phyloP scores from a whole-genome alignment of 1,139 yeast species.

The Hyphopichia buzzinii region DNA sequence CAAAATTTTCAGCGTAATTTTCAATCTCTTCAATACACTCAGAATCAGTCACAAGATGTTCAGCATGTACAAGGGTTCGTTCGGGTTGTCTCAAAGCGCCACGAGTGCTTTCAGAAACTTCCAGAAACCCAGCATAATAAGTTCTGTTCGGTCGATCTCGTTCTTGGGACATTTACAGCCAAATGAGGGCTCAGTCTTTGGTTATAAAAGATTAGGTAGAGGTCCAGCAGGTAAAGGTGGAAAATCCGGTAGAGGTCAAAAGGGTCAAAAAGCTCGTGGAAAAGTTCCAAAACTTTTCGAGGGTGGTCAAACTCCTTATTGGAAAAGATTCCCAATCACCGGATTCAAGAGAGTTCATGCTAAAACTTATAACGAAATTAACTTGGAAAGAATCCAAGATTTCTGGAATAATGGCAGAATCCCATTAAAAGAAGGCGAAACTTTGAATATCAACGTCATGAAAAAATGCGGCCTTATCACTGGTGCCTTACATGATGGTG shows the following conservation, averaged over 20 bases:
- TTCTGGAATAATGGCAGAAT: constrained; percentile 70
- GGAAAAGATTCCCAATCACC: constrained; percentile 82
- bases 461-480: constrained; percentile 69
- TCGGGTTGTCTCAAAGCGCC: background rate
- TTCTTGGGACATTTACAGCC: constrained; percentile 40
- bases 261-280: constrained; percentile 97
- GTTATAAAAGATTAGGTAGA: constrained; percentile 81
- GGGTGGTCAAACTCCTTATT: constrained; percentile 98
- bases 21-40: too few relatives aligned
- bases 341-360: constrained; percentile 72
- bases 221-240: constrained; percentile 96
- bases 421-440: constrained; percentile 60
- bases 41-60: too few relatives aligned
- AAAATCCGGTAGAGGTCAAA: constrained; percentile 96
- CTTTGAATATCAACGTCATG: constrained; percentile 63
- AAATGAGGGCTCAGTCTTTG: constrained; percentile 37
- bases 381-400: constrained; percentile 57
- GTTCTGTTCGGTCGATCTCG: constrained; percentile 18
- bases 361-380: constrained; percentile 49
- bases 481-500: constrained; percentile 75
- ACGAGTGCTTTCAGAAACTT: background rate
- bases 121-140: constrained; percentile 3
- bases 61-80: background rate
- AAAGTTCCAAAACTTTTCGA: constrained; percentile 91
- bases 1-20: too few relatives aligned